These are phyloP conservation scores for Parmales sp. DNA, from an alignment of 108 stramenopile genomes.

Conservation along the genomic window DNA sequence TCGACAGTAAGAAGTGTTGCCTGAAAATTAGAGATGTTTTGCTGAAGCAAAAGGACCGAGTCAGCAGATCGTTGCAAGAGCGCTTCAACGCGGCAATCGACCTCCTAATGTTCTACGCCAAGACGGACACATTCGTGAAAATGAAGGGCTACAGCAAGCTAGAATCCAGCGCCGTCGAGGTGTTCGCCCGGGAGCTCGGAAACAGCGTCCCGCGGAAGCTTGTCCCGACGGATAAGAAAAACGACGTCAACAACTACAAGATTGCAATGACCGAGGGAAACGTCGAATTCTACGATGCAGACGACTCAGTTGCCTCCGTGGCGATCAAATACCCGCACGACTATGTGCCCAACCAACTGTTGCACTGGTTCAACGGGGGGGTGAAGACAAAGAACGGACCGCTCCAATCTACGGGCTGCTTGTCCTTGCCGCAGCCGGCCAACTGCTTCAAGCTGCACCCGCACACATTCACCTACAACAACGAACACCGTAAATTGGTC, in stretches of 20 bases:
- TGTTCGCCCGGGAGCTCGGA: constrained; percentile 76
- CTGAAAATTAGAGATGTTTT: background rate
- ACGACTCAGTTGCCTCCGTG: constrained; percentile 62
- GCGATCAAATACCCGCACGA: constrained; percentile 61
- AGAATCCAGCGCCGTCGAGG: constrained; percentile 67
- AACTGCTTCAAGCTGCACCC: background rate
- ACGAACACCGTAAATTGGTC: background rate
- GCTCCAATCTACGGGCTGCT: background rate
- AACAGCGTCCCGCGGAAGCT: constrained; percentile 46
- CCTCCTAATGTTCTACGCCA: constrained; percentile 64
- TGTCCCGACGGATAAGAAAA: background rate
- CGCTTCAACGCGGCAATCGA: constrained; percentile 68
- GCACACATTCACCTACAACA: background rate
- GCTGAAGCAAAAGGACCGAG: too few relatives aligned
- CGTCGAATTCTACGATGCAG: constrained; percentile 48
- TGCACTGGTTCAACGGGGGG: constrained; percentile 81
- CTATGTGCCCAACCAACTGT: constrained; percentile 66
- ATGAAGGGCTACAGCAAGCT: constrained; percentile 54
- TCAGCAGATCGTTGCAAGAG: too few relatives aligned
- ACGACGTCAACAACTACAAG: background rate
- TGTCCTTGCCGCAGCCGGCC: background rate
- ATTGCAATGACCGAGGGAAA: background rate
- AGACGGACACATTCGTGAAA: constrained; percentile 60
- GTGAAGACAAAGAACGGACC: constrained; percentile 23
- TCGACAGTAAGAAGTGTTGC: background rate